These are phyloP conservation scores for Begonia fuchsioides DNA, from an alignment of 306 rosid genomes.

Conservation along the genomic window DNA sequence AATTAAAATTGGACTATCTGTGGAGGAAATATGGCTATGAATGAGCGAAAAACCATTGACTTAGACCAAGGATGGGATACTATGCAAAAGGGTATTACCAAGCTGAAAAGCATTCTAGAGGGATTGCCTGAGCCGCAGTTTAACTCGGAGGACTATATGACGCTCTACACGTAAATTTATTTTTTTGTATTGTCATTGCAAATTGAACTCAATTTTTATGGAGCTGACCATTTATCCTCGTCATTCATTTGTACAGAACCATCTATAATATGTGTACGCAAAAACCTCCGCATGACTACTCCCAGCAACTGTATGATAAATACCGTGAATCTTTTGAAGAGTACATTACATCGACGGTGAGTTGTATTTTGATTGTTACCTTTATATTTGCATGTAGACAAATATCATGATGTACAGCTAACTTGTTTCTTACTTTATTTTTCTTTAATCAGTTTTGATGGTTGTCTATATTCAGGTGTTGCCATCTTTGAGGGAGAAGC, in stretches of 20 bases:
- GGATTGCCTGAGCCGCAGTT: constrained; percentile 35
- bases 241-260: constrained; percentile 21
- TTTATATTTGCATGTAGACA: constrained; percentile 1
- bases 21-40: constrained; percentile 18
- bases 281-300: constrained; percentile 27
- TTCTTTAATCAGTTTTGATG: no score
- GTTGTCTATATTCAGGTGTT: constrained; percentile 34
- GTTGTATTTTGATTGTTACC: constrained; percentile 7
- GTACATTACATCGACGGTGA: constrained; percentile 42
- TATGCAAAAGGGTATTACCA: constrained; percentile 40
- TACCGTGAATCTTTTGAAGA: constrained; percentile 46
- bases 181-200: neutral
- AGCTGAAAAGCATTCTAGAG: constrained; percentile 35
- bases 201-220: constrained; percentile 2
- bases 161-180: constrained; percentile 39
- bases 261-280: constrained; percentile 57
- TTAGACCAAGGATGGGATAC: constrained; percentile 48
- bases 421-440: no score
- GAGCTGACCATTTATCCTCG: constrained; percentile 5
- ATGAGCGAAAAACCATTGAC: constrained; percentile 25
- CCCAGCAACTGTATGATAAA: constrained; percentile 46
- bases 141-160: constrained; percentile 38
- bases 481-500: constrained; percentile 59
- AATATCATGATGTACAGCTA: neutral
- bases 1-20: constrained; percentile 6